These are phyloP conservation scores for Trichoderma sp. DNA, from an alignment of 2,329 filamentous ascomycete genomes.

Conservation along the genomic window DNA sequence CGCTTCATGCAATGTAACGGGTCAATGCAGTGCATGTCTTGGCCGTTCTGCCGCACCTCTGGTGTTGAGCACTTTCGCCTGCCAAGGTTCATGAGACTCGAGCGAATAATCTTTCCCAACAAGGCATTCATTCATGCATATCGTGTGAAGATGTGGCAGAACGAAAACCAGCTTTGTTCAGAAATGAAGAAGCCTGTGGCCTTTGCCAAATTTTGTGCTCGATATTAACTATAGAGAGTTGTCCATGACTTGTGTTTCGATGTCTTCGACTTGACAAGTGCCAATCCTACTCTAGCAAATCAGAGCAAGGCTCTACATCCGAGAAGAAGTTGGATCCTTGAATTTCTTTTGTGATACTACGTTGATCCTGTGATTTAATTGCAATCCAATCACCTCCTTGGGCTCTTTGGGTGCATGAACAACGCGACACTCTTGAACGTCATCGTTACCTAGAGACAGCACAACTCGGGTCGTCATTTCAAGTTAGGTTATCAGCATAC, in stretches of 20 bases:
- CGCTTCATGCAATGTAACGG: slow-evolving; percentile 2
- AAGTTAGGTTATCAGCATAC: background rate
- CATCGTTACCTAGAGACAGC: background rate
- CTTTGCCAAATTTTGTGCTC: background rate
- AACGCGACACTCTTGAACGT: background rate
- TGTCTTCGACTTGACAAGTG: background rate
- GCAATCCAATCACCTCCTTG: background rate
- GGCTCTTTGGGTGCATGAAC: background rate
- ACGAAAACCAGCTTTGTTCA: too few species aligned
- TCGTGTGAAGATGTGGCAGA: too few species aligned
- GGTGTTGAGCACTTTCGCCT: background rate
- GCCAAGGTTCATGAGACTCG: background rate
- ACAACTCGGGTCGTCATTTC: background rate
- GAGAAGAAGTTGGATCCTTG: background rate
- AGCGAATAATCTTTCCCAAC: too few species aligned
- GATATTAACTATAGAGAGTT: background rate
- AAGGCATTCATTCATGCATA: too few species aligned
- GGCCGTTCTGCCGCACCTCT: background rate
- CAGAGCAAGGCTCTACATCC: background rate
- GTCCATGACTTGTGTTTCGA: background rate
- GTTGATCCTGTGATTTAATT: background rate
- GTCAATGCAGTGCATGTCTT: background rate
- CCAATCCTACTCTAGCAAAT: background rate
- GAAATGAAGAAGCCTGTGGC: background rate
- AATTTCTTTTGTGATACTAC: background rate